phyloP scores from a whole-genome alignment of 805 yeast genomes.

The Nakazawaea siamensis region DNA sequence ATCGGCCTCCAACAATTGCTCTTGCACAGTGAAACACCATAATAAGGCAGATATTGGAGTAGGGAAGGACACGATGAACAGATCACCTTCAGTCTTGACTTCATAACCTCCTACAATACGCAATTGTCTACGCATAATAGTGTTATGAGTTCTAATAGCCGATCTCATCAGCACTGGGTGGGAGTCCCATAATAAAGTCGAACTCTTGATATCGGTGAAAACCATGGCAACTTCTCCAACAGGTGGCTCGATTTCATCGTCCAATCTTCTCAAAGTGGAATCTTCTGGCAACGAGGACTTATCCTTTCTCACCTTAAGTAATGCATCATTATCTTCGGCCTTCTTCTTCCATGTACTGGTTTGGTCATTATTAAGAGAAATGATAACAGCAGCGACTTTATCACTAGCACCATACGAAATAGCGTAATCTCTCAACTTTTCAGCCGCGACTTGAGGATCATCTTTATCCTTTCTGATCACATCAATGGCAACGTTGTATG shows the following conservation, averaged over 20 bases:
- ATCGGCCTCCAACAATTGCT: slow-evolving; percentile 70
- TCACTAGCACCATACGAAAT: slow-evolving; percentile 83
- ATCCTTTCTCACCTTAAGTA: slow-evolving; percentile 39
- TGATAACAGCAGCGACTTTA: slow-evolving; percentile 72
- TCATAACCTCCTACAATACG: slow-evolving; percentile 95
- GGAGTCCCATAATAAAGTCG: slow-evolving; percentile 89
- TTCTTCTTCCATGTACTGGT: slow-evolving; percentile 20
- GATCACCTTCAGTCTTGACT: slow-evolving; percentile 98
- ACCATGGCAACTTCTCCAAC: slow-evolving; percentile 92
- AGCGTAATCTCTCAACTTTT: slow-evolving; percentile 88
- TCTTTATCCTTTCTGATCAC: slow-evolving; percentile 73
- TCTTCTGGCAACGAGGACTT: slow-evolving; percentile 55
- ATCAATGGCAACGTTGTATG: slow-evolving; percentile 84
- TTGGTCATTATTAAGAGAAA: slow-evolving; percentile 54
- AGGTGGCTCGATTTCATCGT: slow-evolving; percentile 91
- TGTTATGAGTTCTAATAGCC: slow-evolving; percentile 90
- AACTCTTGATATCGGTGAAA: slow-evolving; percentile 93
- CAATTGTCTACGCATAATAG: slow-evolving; percentile 87
- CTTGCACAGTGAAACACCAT: slow-evolving; percentile 93
- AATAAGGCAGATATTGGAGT: slow-evolving; percentile 82
- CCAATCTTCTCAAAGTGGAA: slow-evolving; percentile 71
- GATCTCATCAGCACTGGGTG: slow-evolving; percentile 93
- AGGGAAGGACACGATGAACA: slow-evolving; percentile 96
- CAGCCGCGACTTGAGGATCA: slow-evolving; percentile 88
- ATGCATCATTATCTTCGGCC: slow-evolving; percentile 22